phyloP scores from a whole-genome alignment of 1,284 basidiomycete genomes.

The Hymenochaete sp. region DNA sequence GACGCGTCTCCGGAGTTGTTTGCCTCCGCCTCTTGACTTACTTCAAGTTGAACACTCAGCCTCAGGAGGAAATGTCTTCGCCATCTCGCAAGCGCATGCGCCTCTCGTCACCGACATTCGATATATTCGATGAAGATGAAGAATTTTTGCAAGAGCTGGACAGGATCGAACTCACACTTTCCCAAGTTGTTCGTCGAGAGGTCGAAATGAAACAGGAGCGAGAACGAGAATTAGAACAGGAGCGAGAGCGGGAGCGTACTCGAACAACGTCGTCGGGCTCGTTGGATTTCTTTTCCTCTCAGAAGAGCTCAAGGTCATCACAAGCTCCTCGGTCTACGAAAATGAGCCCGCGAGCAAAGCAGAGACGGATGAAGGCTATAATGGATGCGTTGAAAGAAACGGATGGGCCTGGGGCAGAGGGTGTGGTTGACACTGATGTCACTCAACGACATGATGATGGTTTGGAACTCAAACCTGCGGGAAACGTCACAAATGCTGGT shows the following conservation, averaged over 20 bases:
- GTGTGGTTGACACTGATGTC: conserved; percentile 37
- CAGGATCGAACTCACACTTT: conserved; percentile 39
- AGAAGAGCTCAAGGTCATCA: conserved; percentile 8
- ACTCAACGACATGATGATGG: too few species aligned
- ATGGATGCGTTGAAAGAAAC: conserved; percentile 2
- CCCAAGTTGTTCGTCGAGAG: too few species aligned
- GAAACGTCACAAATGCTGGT: not conserved
- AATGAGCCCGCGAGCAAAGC: conserved; percentile 1
- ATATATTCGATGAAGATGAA: conserved; percentile 46
- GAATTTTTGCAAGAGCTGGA: conserved; percentile 51
- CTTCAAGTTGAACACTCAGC: too few species aligned
- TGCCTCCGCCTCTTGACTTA: not conserved
- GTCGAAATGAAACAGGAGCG: too few species aligned
- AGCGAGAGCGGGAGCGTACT: too few species aligned
- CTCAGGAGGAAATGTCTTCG: conserved; percentile 30
- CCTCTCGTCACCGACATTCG: conserved; percentile 62
- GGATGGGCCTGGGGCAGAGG: conserved; percentile 21
- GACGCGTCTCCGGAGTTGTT: too few species aligned
- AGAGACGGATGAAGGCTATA: conserved; percentile 13
- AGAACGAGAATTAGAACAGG: not conserved
- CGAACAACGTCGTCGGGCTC: too few species aligned
- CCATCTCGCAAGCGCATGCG: conserved; percentile 47
- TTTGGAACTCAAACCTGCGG: conserved; percentile 35
- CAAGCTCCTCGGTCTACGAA: conserved; percentile 10
- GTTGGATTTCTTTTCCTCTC: too few species aligned